These are phyloP conservation scores for Lyophyllum atratum DNA, from an alignment of 768 basidiomycete genomes.

Conservation along the genomic window DNA sequence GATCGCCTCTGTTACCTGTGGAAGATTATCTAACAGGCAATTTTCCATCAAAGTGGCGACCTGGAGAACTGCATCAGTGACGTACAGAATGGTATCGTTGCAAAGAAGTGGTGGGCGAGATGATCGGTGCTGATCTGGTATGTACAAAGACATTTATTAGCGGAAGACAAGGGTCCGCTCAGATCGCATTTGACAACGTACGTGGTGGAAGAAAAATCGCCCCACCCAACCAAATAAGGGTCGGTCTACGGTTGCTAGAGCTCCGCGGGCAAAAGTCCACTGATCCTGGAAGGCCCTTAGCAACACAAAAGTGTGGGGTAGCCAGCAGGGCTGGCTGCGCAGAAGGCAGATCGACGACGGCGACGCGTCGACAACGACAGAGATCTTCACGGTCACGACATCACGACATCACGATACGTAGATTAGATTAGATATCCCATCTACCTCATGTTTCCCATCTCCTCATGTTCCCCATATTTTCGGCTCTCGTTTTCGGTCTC, in stretches of 20 bases:
- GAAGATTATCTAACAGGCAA: conserved; percentile 46
- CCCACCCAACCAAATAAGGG: conserved; percentile 62
- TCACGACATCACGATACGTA: too few relatives aligned
- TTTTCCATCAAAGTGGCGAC: neutral
- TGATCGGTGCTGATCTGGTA: conserved; percentile 48
- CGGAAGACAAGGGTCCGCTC: neutral
- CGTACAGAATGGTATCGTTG: conserved; percentile 60
- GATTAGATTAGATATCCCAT: too few relatives aligned
- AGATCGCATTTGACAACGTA: conserved; percentile 21
- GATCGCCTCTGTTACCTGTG: conserved; percentile 45
- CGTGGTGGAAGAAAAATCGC: conserved; percentile 57
- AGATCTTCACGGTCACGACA: too few relatives aligned
- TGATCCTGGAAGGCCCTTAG: conserved; percentile 32
- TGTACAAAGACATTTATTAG: conserved; percentile 1
- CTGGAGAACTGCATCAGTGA: conserved; percentile 10
- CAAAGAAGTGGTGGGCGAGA: conserved; percentile 64
- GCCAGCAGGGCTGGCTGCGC: too few relatives aligned
- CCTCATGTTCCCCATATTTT: neutral
- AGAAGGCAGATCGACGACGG: too few relatives aligned
- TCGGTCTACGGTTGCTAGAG: conserved; percentile 61
- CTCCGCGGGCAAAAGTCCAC: conserved; percentile 65
- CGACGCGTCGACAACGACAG: too few relatives aligned
- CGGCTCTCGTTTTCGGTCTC: too few relatives aligned
- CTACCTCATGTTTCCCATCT: too few relatives aligned
- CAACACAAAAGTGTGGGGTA: too few relatives aligned